A percentile compares a stretch with the other conserved stretches of the same genome.
Evolutionary conservation across 495 filamentous ascomycete species (phyloP).

Genomic region (Xylaria intraflava): DNA sequence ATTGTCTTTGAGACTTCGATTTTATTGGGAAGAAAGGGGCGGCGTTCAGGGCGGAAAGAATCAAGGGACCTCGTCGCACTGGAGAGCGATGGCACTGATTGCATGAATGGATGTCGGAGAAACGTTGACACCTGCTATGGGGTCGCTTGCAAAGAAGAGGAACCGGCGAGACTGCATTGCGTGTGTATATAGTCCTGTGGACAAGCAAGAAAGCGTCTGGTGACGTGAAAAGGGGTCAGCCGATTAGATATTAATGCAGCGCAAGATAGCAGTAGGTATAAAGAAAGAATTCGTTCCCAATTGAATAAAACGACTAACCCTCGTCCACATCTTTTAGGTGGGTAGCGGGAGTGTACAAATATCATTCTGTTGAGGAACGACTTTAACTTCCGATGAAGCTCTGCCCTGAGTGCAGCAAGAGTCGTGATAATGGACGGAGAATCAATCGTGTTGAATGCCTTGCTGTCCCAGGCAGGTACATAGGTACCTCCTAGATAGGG

Average conservation of each 20-base stretch:
- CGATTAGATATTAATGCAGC: slow-evolving; percentile 9
- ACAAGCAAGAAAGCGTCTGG: background rate
- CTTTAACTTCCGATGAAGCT: too few relatives aligned
- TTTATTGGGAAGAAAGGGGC: slow-evolving; percentile 2
- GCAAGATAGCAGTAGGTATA: slow-evolving; percentile 1
- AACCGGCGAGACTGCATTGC: background rate
- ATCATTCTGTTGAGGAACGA: too few relatives aligned
- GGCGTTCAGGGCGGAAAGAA: slow-evolving; percentile 14
- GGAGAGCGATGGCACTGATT: slow-evolving; percentile 4
- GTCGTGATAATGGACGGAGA: too few relatives aligned
- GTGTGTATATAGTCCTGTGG: slow-evolving; percentile 9
- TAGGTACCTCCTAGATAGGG: too few relatives aligned
- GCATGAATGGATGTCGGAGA: slow-evolving; percentile 7
- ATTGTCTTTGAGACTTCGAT: background rate
- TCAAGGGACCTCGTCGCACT: background rate
- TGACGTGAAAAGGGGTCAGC: background rate
- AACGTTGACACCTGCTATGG: background rate
- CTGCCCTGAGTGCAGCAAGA: too few relatives aligned
- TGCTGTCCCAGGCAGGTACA: too few relatives aligned
- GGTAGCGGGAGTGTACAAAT: too few relatives aligned
- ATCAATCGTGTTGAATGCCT: too few relatives aligned
- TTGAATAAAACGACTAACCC: background rate
- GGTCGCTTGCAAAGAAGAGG: background rate
- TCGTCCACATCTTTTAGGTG: too few relatives aligned
- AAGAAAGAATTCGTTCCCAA: background rate